Evolutionary conservation across 2,329 filamentous ascomycete genomes (phyloP).

Genomic region (Fulvia fulva): DNA sequence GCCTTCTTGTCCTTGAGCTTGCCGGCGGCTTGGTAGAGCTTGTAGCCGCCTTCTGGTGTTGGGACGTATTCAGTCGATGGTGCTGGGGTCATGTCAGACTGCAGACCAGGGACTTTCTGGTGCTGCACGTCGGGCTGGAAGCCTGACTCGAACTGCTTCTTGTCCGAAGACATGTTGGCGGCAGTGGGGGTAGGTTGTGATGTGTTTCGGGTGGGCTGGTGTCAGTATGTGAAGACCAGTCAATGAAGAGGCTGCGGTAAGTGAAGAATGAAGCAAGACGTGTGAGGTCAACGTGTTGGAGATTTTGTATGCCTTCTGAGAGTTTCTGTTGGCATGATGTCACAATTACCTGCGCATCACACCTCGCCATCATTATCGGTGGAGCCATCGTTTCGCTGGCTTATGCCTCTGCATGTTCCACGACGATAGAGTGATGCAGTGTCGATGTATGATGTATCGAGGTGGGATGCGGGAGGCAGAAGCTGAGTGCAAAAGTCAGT

Average conservation of each 20-base stretch:
- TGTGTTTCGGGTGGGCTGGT: not conserved
- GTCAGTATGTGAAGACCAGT: not conserved
- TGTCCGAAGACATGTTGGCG: conserved; percentile 29
- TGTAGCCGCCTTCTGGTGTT: conserved; percentile 61
- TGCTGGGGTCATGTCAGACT: conserved; percentile 54
- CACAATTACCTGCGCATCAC: conserved; percentile 1
- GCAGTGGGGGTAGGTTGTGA: too few relatives aligned
- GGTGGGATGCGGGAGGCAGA: not conserved
- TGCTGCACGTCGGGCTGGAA: conserved; percentile 40
- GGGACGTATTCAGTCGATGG: conserved; percentile 65
- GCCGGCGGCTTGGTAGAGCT: conserved; percentile 68
- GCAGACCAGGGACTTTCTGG: conserved; percentile 51
- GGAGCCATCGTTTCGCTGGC: not conserved
- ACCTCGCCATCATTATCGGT: not conserved
- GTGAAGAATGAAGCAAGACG: not conserved
- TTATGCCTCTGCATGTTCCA: not conserved
- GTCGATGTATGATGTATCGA: not conserved
- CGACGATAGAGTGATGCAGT: not conserved
- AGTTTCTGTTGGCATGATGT: conserved; percentile 3
- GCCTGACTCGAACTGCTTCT: conserved; percentile 25
- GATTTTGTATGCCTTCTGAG: not conserved
- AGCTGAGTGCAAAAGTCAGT: not conserved
- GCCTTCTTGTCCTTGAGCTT: conserved; percentile 74
- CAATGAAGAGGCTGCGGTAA: not conserved
- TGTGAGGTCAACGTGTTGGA: not conserved